Conservation (phyloP, 306 rosid genomes). For the Cucumis cinereus region DNA sequence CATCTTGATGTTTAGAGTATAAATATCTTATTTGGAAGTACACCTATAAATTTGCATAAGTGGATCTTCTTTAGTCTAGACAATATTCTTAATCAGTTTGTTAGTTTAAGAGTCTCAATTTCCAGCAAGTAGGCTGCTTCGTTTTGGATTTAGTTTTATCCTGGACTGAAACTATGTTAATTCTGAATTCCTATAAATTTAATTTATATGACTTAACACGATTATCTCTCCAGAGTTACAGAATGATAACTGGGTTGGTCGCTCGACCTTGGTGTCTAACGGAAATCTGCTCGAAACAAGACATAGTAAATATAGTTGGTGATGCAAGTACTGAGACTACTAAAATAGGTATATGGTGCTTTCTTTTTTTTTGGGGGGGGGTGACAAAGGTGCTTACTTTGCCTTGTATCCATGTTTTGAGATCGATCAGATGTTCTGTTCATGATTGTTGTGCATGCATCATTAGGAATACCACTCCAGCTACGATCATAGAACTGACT, state of each 20-base stretch:
- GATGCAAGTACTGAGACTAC: constrained; percentile 51
- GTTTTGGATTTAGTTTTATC: not conserved
- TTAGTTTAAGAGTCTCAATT: not conserved
- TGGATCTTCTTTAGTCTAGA: not conserved
- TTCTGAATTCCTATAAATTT: not conserved
- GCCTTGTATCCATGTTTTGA: not conserved
- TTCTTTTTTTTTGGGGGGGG: not conserved
- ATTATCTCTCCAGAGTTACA: constrained; percentile 49
- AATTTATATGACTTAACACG: no score
- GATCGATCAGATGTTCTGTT: not conserved
- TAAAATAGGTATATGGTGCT: constrained; percentile 51
- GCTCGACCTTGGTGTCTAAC: constrained; percentile 76
- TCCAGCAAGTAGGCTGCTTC: not conserved
- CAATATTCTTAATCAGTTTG: not conserved
- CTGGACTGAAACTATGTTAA: not conserved
- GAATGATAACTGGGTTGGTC: constrained; percentile 67
- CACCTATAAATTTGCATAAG: not conserved
- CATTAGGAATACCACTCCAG: not conserved
- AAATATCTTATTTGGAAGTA: not conserved
- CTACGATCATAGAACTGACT: not conserved
- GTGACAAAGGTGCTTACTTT: constrained; percentile 6
- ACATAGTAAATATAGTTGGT: constrained; percentile 50
- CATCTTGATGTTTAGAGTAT: not conserved
- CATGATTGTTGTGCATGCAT: not conserved
- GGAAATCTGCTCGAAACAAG: constrained; percentile 79